Evolutionary conservation across 495 filamentous ascomycete species (phyloP), one percentile per base, ranked within the genome.

Genomic region (Aspergillus hancockii): DNA sequence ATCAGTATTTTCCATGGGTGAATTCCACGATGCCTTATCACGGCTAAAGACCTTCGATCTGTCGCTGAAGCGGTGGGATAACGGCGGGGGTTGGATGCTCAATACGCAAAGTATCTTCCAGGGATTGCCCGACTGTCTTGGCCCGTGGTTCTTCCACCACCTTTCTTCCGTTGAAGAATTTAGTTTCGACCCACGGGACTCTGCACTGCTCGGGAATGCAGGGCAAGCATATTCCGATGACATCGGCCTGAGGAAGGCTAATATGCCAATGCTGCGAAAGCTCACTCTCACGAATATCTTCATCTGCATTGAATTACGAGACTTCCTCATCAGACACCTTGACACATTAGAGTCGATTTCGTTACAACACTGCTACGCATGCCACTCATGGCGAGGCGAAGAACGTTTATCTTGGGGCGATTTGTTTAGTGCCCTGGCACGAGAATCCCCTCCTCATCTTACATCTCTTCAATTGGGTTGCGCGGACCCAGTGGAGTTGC

Each of bases 91-190:
- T 8, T 51, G 49, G 49, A 51, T 25, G 14, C 49, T 51, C 6
- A 51, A 51, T 19, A 51, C 49, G 8, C 49, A 51, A 30, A 8
- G 8, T 8, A 31, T 51, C 21, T 51, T 51, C 23, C 8, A 30
- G 3, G 49, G 25, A 23, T 8, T 51, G 14, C 23, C 49, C 6
- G 49, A 30, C 23, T 28, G 28, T 22, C 23, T 51, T 7, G 49
- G 49, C 21, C 49, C 49, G 10, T 51, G 49, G 49, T 51, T 51
- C 49, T 51, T 51, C 12, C 30, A 51, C 23, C 49, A 51, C 22
- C 23, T 51, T 8, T 8, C 49, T 8, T 51, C 49, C 21, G 49
- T 51, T n/a, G 21, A 51, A n/a, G 49, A 51, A 51, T 51, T 51
- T 28, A 23, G 21, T 14, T 51, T 51, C 49, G 49, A 51, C 49